Evolutionary conservation across 208 protist genomes (phyloP).

Genomic region (Polymyxa betae): DNA sequence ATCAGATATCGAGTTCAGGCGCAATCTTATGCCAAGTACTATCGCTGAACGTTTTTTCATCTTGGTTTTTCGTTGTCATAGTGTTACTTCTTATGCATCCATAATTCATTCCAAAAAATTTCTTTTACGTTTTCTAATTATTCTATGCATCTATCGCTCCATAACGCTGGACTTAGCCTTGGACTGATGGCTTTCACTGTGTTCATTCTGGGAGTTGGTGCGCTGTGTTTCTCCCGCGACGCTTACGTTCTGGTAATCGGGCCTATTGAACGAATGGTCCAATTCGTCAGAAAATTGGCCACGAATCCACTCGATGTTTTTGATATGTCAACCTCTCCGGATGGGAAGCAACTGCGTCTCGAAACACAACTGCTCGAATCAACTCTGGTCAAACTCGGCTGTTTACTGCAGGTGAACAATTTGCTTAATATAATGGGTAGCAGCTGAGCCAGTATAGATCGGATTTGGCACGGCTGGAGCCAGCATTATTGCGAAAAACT

Average conservation of each 20-base stretch:
- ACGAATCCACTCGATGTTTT: neutral
- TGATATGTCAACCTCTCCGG: neutral
- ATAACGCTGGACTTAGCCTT: neutral
- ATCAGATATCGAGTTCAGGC: neutral
- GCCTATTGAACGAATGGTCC: conserved; percentile 1
- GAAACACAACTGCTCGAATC: conserved; percentile 7
- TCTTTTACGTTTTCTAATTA: no score
- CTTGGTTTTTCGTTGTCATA: no score
- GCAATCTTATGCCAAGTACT: neutral
- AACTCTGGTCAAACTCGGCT: conserved; percentile 32
- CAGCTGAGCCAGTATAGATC: neutral
- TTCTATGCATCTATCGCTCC: neutral
- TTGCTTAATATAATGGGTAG: neutral
- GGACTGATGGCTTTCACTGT: neutral
- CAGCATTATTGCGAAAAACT: conserved; percentile 47
- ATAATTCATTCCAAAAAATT: no score
- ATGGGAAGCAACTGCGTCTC: neutral
- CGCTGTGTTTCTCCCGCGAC: conserved; percentile 23
- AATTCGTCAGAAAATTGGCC: conserved; percentile 16
- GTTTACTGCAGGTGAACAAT: neutral
- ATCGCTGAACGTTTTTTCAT: no score
- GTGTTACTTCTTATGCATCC: no score
- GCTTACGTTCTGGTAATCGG: neutral
- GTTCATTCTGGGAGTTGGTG: neutral
- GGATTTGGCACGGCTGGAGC: conserved; percentile 35